A percentile compares a stretch with the other conserved stretches of the same genome.
These are phyloP conservation scores for Penicillium manginii DNA, from an alignment of 495 filamentous ascomycete genomes.

Conservation along the genomic window DNA sequence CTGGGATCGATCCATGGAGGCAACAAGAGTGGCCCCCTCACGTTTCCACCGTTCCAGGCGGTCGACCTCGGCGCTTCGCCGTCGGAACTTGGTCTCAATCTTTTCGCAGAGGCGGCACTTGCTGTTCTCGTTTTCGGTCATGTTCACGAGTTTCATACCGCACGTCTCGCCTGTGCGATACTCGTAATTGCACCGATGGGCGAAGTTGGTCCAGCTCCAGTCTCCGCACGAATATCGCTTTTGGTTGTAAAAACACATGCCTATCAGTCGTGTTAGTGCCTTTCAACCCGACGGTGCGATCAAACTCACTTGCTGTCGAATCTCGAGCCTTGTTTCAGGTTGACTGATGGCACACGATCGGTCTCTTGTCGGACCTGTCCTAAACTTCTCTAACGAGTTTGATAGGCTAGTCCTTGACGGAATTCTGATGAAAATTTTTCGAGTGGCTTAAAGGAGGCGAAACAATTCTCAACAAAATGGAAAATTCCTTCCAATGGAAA, in stretches of 20 bases:
- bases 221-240: slow-evolving; percentile 72
- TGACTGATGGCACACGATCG: slow-evolving; percentile 36
- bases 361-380: slow-evolving; percentile 28
- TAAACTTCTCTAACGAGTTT: slow-evolving; percentile 35
- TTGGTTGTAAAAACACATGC: slow-evolving; percentile 64
- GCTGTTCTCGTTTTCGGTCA: slow-evolving; percentile 58
- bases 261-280: slow-evolving; percentile 45
- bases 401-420: slow-evolving; percentile 42
- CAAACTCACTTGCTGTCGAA: slow-evolving; percentile 41
- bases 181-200: slow-evolving; percentile 91
- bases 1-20: slow-evolving; percentile 79
- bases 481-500: slow-evolving; percentile 22
- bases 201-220: slow-evolving; percentile 96
- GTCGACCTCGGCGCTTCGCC: slow-evolving; percentile 72
- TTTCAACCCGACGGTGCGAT: slow-evolving; percentile 23
- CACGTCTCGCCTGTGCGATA: slow-evolving; percentile 98
- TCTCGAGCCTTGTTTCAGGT: slow-evolving; percentile 43
- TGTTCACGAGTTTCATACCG: slow-evolving; percentile 88
- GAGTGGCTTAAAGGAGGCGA: slow-evolving; percentile 25
- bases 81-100: slow-evolving; percentile 83
- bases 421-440: slow-evolving; percentile 23
- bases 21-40: slow-evolving; percentile 67
- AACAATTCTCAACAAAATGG: slow-evolving; percentile 28
- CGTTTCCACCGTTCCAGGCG: slow-evolving; percentile 82
- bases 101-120: slow-evolving; percentile 89